These are phyloP conservation scores for Rubus parviflorus DNA, from an alignment of 306 rosid genomes.

Conservation along the genomic window DNA sequence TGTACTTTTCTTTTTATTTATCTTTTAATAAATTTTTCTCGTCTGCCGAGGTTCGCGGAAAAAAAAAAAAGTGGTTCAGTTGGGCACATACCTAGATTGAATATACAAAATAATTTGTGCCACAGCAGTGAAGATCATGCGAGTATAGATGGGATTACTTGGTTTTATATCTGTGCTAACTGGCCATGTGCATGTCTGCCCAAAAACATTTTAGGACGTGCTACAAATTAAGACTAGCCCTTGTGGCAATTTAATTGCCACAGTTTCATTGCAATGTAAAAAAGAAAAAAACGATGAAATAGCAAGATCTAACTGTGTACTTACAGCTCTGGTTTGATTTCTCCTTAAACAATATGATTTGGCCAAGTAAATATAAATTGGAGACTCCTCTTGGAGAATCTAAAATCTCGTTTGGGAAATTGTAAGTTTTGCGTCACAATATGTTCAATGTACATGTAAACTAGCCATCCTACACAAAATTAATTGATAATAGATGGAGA, in stretches of 20 bases:
- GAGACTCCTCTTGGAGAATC: not conserved
- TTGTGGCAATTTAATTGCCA: not conserved
- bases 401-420: too few relatives aligned
- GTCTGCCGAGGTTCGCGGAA: too few relatives aligned
- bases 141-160: slow-evolving; percentile 10
- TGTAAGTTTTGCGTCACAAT: not conserved
- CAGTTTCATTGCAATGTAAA: not conserved
- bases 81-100: slow-evolving; percentile 1
- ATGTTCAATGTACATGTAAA: too few relatives aligned
- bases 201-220: not conserved
- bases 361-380: not conserved
- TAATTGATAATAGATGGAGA: too few relatives aligned
- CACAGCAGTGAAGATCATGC: slow-evolving; percentile 7
- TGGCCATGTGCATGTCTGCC: slow-evolving; percentile 30
- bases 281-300: too few relatives aligned
- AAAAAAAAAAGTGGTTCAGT: slow-evolving; percentile 6
- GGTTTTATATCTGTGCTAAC: slow-evolving; percentile 13
- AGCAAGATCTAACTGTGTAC: not conserved
- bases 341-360: not conserved
- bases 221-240: not conserved
- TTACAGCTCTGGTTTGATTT: not conserved
- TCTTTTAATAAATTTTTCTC: too few relatives aligned
- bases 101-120: slow-evolving; percentile 11
- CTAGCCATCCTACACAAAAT: too few relatives aligned
- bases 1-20: too few relatives aligned